Conservation (phyloP, 163 green algal species). For the Scenedesmus sp. region DNA sequence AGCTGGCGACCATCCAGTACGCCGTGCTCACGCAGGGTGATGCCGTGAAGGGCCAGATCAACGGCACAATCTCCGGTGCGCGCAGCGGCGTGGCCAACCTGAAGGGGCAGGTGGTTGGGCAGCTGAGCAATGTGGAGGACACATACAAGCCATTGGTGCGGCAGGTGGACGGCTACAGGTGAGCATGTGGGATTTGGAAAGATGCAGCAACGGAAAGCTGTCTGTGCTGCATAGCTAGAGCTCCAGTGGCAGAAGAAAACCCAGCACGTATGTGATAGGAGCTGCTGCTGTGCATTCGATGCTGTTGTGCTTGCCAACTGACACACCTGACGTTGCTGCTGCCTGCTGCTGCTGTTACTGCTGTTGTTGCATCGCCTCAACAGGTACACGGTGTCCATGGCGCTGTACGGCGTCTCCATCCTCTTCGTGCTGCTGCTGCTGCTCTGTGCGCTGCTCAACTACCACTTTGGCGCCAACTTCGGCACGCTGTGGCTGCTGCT, state of each 20-base stretch:
- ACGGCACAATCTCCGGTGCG: neutral
- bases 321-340: neutral
- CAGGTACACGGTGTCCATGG: slow-evolving; percentile 25
- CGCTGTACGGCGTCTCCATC: slow-evolving; percentile 51
- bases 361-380: neutral
- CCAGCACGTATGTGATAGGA: too few species aligned
- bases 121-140: slow-evolving; percentile 7
- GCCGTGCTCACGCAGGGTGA: slow-evolving; percentile 21
- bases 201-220: too few species aligned
- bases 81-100: neutral
- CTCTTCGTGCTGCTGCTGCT: slow-evolving; percentile 51
- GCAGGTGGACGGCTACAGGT: slow-evolving; percentile 28
- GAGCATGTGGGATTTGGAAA: too few species aligned
- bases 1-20: neutral
- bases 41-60: slow-evolving; percentile 39
- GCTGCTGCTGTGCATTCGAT: too few species aligned
- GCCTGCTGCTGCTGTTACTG: neutral
- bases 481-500: slow-evolving; percentile 13
- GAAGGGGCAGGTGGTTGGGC: neutral
- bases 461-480: slow-evolving; percentile 58
- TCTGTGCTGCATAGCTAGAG: too few species aligned
- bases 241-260: too few species aligned
- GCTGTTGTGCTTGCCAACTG: neutral
- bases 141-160: slow-evolving; percentile 5
- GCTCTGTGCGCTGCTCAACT: slow-evolving; percentile 46